Evolutionary conservation across 257 asterid species (phyloP), one percentile per base, ranked within the genome.

Genomic region (Euphrasia confusa): DNA sequence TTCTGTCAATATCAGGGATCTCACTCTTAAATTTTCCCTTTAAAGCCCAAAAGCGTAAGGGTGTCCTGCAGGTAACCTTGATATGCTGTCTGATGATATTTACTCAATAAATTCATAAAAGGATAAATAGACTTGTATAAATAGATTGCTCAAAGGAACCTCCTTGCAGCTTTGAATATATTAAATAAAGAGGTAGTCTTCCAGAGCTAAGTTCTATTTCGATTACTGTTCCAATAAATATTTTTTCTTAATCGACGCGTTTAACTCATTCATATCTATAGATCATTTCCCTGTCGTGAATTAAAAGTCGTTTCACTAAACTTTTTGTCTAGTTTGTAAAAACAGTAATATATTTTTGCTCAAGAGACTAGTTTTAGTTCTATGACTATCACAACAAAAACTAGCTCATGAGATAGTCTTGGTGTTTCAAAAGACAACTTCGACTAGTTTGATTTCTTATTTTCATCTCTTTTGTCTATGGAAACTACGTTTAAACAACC

Each of bases 21-120:
- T 21, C 28, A 28, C 21, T 50, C 10, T 50, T 50, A 47, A 47
- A 47, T 4, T 47, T 13, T 47, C 53, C 53, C 18, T 47, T 47
- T 47, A 13, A 52, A 17, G 57, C 17, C 57, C 1, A 26, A 54
- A 54, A 54, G 7, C 3, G 30, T 54, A 26, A 54, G 7, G 33
- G 60, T 28, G 28, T 21, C 28, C 32, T 7, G 24, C 50, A 10
- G 30, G 2, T 54, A 61, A 10, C 54, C 55, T 61, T 24, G 17
- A 15, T 17, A 7, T 30, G 14, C 55, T 27, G 37, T 44, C 39
- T 61, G 55, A 21, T 42, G 21, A 4, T 26, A 11, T 42, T 44
- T 14, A 17, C 58, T 61, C 26, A 61, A 35, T 40, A 40, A 45
- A 61, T 53, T 59, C 64, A 17, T 59, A 35, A 17, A 39, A 59